Evolutionary conservation across 2,329 filamentous ascomycete species (phyloP).

Genomic region (Falciphora oryzae): DNA sequence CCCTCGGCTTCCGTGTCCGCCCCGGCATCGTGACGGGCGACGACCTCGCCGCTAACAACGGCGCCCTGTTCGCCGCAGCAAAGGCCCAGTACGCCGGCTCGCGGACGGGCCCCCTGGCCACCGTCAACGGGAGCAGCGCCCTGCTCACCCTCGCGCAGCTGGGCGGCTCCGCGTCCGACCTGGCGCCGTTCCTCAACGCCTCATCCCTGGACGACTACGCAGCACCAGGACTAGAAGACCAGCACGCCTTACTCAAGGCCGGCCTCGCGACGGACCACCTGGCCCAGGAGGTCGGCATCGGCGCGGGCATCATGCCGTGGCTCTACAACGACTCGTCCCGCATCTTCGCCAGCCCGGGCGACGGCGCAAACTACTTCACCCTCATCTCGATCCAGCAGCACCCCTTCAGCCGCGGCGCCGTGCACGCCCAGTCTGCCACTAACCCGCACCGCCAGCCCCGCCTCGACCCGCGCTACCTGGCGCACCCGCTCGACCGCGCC

Average conservation of each 20-base stretch:
- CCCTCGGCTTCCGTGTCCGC: slow-evolving; percentile 24
- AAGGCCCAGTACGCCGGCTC: slow-evolving; percentile 25
- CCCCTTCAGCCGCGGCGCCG: slow-evolving; percentile 52
- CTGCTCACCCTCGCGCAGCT: too few species aligned
- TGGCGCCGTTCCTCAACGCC: too few species aligned
- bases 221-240: too few species aligned
- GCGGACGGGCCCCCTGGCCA: slow-evolving; percentile 13
- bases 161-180: too few species aligned
- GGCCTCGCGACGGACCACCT: too few species aligned
- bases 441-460: slow-evolving; percentile 33
- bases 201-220: too few species aligned
- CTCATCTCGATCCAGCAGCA: slow-evolving; percentile 54
- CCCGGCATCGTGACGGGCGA: slow-evolving; percentile 30
- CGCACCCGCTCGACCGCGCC: slow-evolving; percentile 42
- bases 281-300: not conserved
- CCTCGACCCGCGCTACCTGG: slow-evolving; percentile 52
- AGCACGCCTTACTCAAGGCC: too few species aligned
- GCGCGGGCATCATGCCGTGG: not conserved
- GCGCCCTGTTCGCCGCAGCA: slow-evolving; percentile 19
- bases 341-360: slow-evolving; percentile 1
- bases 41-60: slow-evolving; percentile 26
- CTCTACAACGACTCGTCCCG: not conserved
- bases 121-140: too few species aligned
- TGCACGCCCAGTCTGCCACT: slow-evolving; percentile 47
- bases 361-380: slow-evolving; percentile 44